Percentiles rank a stretch among this genome's conserved stretches.
Conservation (phyloP, 495 filamentous ascomycete genomes). For the Aspergillus baeticus region DNA sequence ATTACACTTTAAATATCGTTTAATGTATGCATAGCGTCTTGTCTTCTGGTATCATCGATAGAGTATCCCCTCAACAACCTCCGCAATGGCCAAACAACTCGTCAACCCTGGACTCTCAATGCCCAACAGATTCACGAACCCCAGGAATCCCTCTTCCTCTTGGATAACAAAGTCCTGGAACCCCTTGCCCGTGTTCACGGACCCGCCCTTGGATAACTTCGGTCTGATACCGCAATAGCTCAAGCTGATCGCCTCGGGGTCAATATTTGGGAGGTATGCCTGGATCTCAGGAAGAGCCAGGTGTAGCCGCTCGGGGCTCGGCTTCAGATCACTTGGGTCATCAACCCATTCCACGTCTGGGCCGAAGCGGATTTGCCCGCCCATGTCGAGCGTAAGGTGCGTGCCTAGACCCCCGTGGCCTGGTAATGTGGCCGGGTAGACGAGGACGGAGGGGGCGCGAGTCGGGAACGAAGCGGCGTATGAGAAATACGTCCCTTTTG, state of each 20-base stretch:
- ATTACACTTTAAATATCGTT: no score
- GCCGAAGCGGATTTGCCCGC: slow-evolving; percentile 83
- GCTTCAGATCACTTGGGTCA: slow-evolving; percentile 54
- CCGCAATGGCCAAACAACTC: slow-evolving; percentile 82
- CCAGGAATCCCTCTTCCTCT: slow-evolving; percentile 75
- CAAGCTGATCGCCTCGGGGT: slow-evolving; percentile 61
- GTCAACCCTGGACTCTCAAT: slow-evolving; percentile 97
- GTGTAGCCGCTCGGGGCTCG: slow-evolving; percentile 56
- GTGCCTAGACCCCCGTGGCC: slow-evolving; percentile 86
- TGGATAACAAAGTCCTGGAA: slow-evolving; percentile 86
- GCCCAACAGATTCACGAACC: slow-evolving; percentile 89
- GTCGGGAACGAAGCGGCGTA: slow-evolving; percentile 63
- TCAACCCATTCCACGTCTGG: slow-evolving; percentile 95
- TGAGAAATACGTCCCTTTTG: slow-evolving; percentile 95
- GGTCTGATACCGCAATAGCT: slow-evolving; percentile 93
- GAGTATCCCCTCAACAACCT: slow-evolving; percentile 73
- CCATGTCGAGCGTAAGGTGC: slow-evolving; percentile 88
- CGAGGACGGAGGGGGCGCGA: slow-evolving; percentile 61
- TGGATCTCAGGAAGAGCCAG: slow-evolving; percentile 71
- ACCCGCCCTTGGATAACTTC: slow-evolving; percentile 66
- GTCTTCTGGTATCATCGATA: slow-evolving; percentile 43
- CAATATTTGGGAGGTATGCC: slow-evolving; percentile 73
- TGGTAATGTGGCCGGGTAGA: slow-evolving; percentile 83
- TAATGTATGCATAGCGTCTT: neutral
- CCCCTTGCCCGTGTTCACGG: slow-evolving; percentile 55